These are phyloP conservation scores for Galerina sulciceps DNA, from an alignment of 768 basidiomycete genomes.

Conservation along the genomic window DNA sequence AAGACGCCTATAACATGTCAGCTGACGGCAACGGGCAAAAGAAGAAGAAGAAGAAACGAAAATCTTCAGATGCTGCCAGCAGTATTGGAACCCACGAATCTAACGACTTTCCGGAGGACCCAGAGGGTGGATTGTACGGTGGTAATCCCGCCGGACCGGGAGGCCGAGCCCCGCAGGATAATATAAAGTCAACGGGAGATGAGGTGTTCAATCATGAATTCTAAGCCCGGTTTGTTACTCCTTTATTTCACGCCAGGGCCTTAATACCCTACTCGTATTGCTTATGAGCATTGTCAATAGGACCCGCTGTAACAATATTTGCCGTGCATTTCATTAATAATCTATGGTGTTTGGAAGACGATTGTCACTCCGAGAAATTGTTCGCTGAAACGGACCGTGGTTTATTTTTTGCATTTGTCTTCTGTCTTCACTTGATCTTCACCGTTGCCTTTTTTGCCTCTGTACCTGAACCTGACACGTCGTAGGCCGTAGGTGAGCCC, in stretches of 20 bases:
- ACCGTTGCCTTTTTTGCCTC: no score
- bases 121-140: conserved; percentile 72
- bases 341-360: neutral
- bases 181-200: conserved; percentile 2
- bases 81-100: conserved; percentile 40
- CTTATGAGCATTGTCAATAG: conserved; percentile 9
- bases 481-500: no score
- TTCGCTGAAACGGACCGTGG: neutral
- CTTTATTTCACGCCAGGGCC: neutral
- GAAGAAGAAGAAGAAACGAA: conserved; percentile 64
- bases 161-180: neutral
- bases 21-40: conserved; percentile 36
- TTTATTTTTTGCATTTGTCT: neutral
- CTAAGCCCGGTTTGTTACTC: conserved; percentile 1
- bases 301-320: conserved; percentile 17
- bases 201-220: conserved; percentile 17
- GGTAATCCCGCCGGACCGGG: conserved; percentile 12
- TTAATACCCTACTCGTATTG: neutral
- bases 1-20: conserved; percentile 75
- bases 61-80: conserved; percentile 43
- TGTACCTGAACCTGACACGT: no score
- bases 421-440: no score
- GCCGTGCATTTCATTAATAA: conserved; percentile 3
- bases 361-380: neutral
- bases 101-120: conserved; percentile 70